Evolutionary conservation across 1,284 basidiomycete species (phyloP), one percentile per base, ranked within the genome.

Genomic region (Puccinia sorghi): DNA sequence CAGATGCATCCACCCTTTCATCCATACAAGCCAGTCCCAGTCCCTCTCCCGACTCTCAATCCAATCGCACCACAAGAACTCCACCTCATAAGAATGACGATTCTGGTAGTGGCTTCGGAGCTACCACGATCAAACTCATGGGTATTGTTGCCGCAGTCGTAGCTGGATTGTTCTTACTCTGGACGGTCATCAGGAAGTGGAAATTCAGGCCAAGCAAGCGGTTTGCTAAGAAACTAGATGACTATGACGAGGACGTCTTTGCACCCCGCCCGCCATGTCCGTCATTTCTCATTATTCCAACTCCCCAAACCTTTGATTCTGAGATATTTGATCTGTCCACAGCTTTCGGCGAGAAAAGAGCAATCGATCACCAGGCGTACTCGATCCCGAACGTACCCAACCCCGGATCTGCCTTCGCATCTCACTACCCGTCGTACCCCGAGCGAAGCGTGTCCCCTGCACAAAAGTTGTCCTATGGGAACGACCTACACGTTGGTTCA

Each of bases 131-230:
- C 32, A 76, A 76, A 22, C 46, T 54, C 6, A 67, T 76, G 15
- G 74, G 13, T 9, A 66, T 76, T 39, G 56, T 76, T 43, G 46
- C 63, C 39, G 59, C 48, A 27, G 50, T 39, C 13, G 9, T 76
- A 7, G 48, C 9, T 25, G 63, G 59, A 17, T 9, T 76, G 37
- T 76, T 66, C 63, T n/a, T 76, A 12, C 61, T 76, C 22, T 76
- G 74, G 74, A 76, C 61, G 12, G 56, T 76, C 9, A 67, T 76
- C 64, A 76, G 74, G 39, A 76, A 76, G 52, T 76, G 61, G 74
- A 67, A 76, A 32, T 76, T 76, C 41, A n/a, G 61, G 1, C 74
- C 74, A 15, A 56, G 48, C 63, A 50, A 66, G 46, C 46, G 63
- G 15, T 76, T 76, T 59, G 63, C 61, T 20, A 63, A 76, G 37